phyloP scores from a whole-genome alignment of 805 yeast species.

The Saturnispora serradocipensis region DNA sequence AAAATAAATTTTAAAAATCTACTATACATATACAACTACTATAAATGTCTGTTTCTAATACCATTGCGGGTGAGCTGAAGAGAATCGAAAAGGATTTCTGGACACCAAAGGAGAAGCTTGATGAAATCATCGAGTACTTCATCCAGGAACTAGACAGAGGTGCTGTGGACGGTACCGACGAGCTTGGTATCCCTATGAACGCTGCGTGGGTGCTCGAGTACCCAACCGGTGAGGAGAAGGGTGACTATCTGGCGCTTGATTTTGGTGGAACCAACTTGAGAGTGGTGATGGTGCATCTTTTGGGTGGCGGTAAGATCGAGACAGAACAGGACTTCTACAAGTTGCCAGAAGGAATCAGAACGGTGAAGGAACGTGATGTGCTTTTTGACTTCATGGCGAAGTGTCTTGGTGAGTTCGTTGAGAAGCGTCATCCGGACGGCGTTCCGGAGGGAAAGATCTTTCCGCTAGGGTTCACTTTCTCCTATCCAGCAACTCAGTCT shows the following conservation, averaged over 20 bases:
- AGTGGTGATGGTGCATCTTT: conserved; percentile 40
- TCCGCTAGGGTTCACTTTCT: conserved; percentile 93
- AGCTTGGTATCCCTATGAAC: conserved; percentile 48
- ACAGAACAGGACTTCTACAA: conserved; percentile 83
- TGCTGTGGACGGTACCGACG: conserved; percentile 38
- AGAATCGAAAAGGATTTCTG: conserved; percentile 32
- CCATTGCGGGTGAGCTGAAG: conserved; percentile 26
- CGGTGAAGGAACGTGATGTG: conserved; percentile 62
- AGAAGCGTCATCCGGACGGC: conserved; percentile 63
- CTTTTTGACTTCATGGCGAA: conserved; percentile 86
- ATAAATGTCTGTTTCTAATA: conserved; percentile 5
- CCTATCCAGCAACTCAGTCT: conserved; percentile 81
- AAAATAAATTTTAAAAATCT: neutral
- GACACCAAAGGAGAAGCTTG: conserved; percentile 34
- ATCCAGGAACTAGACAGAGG: conserved; percentile 46
- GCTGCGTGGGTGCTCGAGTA: conserved; percentile 52
- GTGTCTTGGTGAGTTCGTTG: conserved; percentile 65
- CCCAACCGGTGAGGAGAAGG: conserved; percentile 50
- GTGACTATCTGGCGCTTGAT: conserved; percentile 52
- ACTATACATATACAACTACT: neutral
- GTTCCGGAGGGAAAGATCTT: conserved; percentile 40
- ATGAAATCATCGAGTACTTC: conserved; percentile 40
- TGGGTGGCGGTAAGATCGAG: conserved; percentile 78
- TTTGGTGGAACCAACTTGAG: conserved; percentile 56
- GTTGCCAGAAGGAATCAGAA: conserved; percentile 71